A percentile compares a stretch with the other conserved stretches of the same genome.
Evolutionary conservation across 2,329 filamentous ascomycete species (phyloP).

Genomic region (Xylaria sp.): DNA sequence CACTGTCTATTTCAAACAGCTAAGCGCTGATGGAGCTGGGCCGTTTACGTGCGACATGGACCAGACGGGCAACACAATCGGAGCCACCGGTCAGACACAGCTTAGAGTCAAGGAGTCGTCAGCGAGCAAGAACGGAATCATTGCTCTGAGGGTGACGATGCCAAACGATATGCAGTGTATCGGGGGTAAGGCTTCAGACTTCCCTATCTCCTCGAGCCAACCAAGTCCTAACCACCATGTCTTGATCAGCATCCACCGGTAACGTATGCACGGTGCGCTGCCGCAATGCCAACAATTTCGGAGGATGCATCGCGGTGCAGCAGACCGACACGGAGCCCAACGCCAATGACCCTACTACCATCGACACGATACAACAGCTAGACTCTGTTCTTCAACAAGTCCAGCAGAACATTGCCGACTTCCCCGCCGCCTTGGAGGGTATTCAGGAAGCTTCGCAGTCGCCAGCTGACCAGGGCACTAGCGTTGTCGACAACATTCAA

Average conservation of each 20-base stretch:
- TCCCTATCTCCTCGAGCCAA: background rate
- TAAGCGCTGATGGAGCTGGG: constrained; percentile 53
- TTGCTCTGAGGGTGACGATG: constrained; percentile 53
- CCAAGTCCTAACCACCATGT: constrained; percentile 9
- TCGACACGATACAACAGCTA: constrained; percentile 55
- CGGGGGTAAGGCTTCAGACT: constrained; percentile 45
- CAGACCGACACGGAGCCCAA: constrained; percentile 53
- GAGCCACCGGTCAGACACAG: constrained; percentile 55
- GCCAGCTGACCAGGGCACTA: constrained; percentile 45
- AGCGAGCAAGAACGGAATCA: constrained; percentile 42
- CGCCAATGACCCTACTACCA: constrained; percentile 48
- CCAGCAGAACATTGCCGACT: constrained; percentile 55
- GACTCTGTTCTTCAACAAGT: constrained; percentile 54
- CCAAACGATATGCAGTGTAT: constrained; percentile 50
- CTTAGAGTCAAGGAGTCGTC: constrained; percentile 55
- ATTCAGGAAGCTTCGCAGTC: constrained; percentile 52
- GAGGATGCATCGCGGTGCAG: constrained; percentile 56
- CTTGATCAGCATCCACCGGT: constrained; percentile 54
- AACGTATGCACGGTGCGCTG: constrained; percentile 57
- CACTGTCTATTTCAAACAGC: constrained; percentile 59
- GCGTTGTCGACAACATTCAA: constrained; percentile 40
- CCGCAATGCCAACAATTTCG: constrained; percentile 51
- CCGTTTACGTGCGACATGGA: constrained; percentile 55
- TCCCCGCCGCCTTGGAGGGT: constrained; percentile 53
- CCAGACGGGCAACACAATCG: constrained; percentile 50